Conservation (phyloP, 352 stramenopile genomes). For the Phytophthora sansomeana region DNA sequence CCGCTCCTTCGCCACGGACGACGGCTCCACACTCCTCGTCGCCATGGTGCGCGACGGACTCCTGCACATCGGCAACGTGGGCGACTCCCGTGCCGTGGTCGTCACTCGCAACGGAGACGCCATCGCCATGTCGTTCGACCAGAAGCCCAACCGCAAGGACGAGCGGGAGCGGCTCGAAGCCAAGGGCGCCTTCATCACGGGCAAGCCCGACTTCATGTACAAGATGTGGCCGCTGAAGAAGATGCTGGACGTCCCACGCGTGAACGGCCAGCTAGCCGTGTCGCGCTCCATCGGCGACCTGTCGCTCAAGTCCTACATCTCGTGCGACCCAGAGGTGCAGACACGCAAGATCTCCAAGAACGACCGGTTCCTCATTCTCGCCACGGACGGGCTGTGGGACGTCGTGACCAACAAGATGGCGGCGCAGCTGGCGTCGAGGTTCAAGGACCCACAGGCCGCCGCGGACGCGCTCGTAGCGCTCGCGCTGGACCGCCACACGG, state of each 20-base stretch:
- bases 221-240: slow-evolving; percentile 80
- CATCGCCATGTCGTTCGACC: slow-evolving; percentile 76
- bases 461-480: slow-evolving; percentile 70
- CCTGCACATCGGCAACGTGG: slow-evolving; percentile 83
- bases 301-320: slow-evolving; percentile 79
- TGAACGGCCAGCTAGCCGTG: slow-evolving; percentile 85
- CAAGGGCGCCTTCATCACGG: slow-evolving; percentile 73
- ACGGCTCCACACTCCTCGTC: slow-evolving; percentile 82
- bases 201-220: slow-evolving; percentile 70
- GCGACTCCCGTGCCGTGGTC: slow-evolving; percentile 82
- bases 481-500: slow-evolving; percentile 58
- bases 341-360: slow-evolving; percentile 60
- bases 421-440: slow-evolving; percentile 60
- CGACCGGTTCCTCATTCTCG: slow-evolving; percentile 84
- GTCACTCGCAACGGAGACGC: slow-evolving; percentile 61
- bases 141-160: slow-evolving; percentile 84
- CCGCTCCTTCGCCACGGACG: slow-evolving; percentile 70
- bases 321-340: slow-evolving; percentile 80
- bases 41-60: slow-evolving; percentile 75
- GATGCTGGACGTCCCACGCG: slow-evolving; percentile 80
- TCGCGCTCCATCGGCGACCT: slow-evolving; percentile 86
- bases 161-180: slow-evolving; percentile 77
- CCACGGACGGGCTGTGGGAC: slow-evolving; percentile 86
- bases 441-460: slow-evolving; percentile 60
- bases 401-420: slow-evolving; percentile 75